These are phyloP conservation scores for Cladorrhinum sp. DNA, from an alignment of 2,329 filamentous ascomycete genomes.

Conservation along the genomic window DNA sequence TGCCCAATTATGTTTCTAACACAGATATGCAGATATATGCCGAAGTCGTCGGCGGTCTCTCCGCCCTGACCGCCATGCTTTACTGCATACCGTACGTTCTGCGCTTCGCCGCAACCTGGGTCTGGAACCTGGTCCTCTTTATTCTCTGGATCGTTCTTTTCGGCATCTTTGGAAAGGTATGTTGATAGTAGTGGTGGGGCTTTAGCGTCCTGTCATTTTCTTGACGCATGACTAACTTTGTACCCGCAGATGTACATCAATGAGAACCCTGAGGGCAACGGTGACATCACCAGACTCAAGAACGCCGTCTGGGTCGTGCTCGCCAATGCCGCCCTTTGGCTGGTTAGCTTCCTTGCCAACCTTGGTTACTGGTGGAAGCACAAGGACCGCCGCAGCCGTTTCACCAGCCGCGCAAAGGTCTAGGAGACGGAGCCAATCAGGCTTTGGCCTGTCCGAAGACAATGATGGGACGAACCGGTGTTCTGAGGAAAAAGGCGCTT, in stretches of 20 bases:
- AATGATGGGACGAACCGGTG: neutral
- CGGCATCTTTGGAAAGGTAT: constrained; percentile 71
- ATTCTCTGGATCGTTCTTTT: constrained; percentile 80
- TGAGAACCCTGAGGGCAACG: constrained; percentile 61
- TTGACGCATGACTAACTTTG: neutral
- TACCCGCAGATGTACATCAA: constrained; percentile 63
- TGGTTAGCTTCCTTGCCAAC: constrained; percentile 57
- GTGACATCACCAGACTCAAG: constrained; percentile 72
- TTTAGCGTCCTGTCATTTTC: neutral
- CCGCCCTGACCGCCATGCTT: constrained; percentile 60
- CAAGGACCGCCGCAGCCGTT: constrained; percentile 50
- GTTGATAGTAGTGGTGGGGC: constrained; percentile 12
- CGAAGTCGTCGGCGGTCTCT: constrained; percentile 63
- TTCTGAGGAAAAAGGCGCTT: neutral
- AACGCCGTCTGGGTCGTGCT: constrained; percentile 82
- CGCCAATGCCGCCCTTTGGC: constrained; percentile 72
- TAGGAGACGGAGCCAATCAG: constrained; percentile 26
- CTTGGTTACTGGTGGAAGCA: constrained; percentile 58
- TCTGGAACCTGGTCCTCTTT: constrained; percentile 69
- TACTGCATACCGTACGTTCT: constrained; percentile 64
- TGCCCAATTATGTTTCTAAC: neutral
- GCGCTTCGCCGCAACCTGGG: constrained; percentile 53
- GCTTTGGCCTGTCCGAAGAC: neutral
- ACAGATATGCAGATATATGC: constrained; percentile 61
- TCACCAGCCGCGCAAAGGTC: constrained; percentile 58